These are phyloP conservation scores for Sporothrix luriei DNA, from an alignment of 2,329 filamentous ascomycete species.

Conservation along the genomic window DNA sequence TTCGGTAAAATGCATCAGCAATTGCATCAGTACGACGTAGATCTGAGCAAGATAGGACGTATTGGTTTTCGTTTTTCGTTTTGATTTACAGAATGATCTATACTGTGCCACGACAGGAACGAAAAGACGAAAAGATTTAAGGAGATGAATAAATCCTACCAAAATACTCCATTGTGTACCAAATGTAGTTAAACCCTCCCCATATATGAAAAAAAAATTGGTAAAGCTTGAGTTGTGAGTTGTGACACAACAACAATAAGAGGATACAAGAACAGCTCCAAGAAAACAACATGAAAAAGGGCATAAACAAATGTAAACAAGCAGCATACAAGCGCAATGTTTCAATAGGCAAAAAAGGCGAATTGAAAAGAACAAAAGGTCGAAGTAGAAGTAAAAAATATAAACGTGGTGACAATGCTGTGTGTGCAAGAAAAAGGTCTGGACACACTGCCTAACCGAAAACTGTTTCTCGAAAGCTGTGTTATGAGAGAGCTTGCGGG, in stretches of 20 bases:
- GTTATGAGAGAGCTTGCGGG: neutral
- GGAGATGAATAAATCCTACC: neutral
- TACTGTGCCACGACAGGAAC: constrained; percentile 2
- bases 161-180: constrained; percentile 18
- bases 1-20: neutral
- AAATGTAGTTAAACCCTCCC: constrained; percentile 1
- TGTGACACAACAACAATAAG: constrained; percentile 8
- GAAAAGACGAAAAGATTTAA: neutral
- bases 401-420: constrained; percentile 4
- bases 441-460: neutral
- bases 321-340: neutral
- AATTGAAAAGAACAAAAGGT: constrained; percentile 7
- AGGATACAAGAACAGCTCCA: neutral
- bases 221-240: neutral
- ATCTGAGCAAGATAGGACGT: neutral
- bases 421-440: constrained; percentile 19
- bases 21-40: neutral
- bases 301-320: neutral
- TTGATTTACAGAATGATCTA: constrained; percentile 22
- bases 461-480: neutral
- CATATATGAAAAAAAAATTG: neutral
- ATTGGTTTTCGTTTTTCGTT: constrained; percentile 19
- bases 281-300: neutral
- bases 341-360: neutral
- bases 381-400: constrained; percentile 4